Evolutionary conservation across 2,329 filamentous ascomycete species (phyloP).

Genomic region (Trichophyton schoenleinii): DNA sequence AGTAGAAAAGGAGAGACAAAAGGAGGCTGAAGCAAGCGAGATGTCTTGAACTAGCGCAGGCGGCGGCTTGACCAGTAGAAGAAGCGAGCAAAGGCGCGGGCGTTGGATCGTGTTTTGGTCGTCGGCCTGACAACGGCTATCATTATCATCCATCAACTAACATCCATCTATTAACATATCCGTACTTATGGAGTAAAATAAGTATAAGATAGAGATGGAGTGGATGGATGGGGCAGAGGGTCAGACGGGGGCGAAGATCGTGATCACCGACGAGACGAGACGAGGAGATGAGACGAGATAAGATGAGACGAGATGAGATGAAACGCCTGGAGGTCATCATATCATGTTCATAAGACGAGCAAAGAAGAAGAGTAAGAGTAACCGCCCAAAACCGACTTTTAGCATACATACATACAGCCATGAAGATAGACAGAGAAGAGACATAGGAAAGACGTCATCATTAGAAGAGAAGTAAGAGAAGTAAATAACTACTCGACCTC

Average conservation of each 20-base stretch:
- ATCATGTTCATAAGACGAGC: not conserved
- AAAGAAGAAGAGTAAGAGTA: not conserved
- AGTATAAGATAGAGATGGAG: too few relatives aligned
- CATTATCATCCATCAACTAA: too few relatives aligned
- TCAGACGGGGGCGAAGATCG: not conserved
- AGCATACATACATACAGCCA: too few relatives aligned
- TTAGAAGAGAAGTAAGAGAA: conserved; percentile 4
- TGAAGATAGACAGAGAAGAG: not conserved
- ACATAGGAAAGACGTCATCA: not conserved
- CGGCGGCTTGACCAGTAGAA: not conserved
- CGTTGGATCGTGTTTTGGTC: not conserved
- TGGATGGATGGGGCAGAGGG: not conserved
- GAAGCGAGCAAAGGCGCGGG: not conserved
- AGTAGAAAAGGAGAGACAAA: not conserved
- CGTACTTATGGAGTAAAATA: too few relatives aligned
- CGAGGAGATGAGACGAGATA: conserved; percentile 6
- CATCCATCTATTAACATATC: too few relatives aligned
- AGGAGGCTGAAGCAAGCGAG: conserved; percentile 6
- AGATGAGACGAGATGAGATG: not conserved
- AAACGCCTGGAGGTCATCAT: not conserved
- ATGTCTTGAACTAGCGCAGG: not conserved
- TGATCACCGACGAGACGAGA: conserved; percentile 2
- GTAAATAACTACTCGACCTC: conserved; percentile 22
- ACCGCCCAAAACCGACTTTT: too few relatives aligned
- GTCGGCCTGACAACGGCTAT: not conserved